Evolutionary conservation across 176 grass and related monocot species (phyloP), one percentile per base, ranked within the genome.

Genomic region (Paspalum vaginatum): DNA sequence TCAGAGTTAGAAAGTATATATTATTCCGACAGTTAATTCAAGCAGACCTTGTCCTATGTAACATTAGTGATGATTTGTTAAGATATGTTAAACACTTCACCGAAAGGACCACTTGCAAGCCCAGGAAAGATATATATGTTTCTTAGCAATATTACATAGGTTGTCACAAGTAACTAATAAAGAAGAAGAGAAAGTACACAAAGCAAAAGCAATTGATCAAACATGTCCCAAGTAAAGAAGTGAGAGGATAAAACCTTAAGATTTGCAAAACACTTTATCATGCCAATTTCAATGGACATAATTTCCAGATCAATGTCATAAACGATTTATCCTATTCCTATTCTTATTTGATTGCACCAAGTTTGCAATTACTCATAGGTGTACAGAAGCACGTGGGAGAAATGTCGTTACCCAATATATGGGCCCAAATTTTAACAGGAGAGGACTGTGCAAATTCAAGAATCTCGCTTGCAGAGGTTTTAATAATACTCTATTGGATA

Each of bases 401-500:
- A 22, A 44, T 32, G 32, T 32, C 32, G 32, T 43, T 52, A 7
- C 22, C 66, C 46, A 60, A 55, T 55, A 79, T 55, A 53, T 56
- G 38, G 65, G 24, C 14, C 9, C n/a, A 40, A 24, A 32, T 3
- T 3, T 32, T 47, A 37, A 24, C 26, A 62, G 27, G 37, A 46
- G 4, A 46, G 11, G 2, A 79, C 38, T 18, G 7, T 18, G 37
- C 12, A 51, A 79, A 39, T 49, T 57, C 44, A 80, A 42, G n/a
- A 44, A 11, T n/a, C 42, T 69, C 37, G n/a, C 61, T 77, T 51
- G 27, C 40, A 53, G 8, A 40, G 40, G 7, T 61, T 78, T 27
- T 43, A 60, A 78, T 11, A 78, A 61, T 71, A n/a, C n/a, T n/a
- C n/a, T n/a, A 78, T 76, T 21, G 5, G 12, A 43, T 11, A 9